These are phyloP conservation scores for Helotiales sp. DNA, from an alignment of 2,329 filamentous ascomycete genomes.

Conservation along the genomic window DNA sequence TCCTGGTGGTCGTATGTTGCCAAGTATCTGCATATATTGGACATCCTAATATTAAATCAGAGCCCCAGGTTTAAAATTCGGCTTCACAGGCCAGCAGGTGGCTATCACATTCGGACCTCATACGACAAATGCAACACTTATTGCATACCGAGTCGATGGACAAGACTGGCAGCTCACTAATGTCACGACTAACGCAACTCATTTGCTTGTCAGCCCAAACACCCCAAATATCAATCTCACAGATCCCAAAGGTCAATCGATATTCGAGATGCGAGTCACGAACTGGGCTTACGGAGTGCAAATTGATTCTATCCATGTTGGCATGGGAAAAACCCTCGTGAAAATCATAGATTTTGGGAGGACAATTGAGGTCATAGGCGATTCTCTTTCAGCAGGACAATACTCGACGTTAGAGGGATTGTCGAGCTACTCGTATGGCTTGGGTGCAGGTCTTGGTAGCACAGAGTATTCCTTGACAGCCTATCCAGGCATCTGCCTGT, in stretches of 20 bases:
- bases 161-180: slow-evolving; percentile 63
- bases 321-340: slow-evolving; percentile 44
- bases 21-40: not conserved
- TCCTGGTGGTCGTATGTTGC: slow-evolving; percentile 58
- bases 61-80: slow-evolving; percentile 27
- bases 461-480: slow-evolving; percentile 59
- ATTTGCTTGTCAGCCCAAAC: slow-evolving; percentile 51
- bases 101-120: slow-evolving; percentile 25
- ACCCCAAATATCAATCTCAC: slow-evolving; percentile 47
- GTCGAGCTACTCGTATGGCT: slow-evolving; percentile 55
- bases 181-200: slow-evolving; percentile 54
- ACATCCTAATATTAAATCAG: slow-evolving; percentile 2
- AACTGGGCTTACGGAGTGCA: slow-evolving; percentile 63
- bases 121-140: slow-evolving; percentile 41
- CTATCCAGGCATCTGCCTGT: slow-evolving; percentile 58
- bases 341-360: slow-evolving; percentile 40
- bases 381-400: slow-evolving; percentile 54
- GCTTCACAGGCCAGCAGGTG: slow-evolving; percentile 23
- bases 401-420: slow-evolving; percentile 59
- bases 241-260: slow-evolving; percentile 44
- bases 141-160: slow-evolving; percentile 58
- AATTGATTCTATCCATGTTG: slow-evolving; percentile 52
- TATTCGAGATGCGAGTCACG: slow-evolving; percentile 58
- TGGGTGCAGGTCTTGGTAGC: slow-evolving; percentile 56
- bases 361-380: slow-evolving; percentile 45